Base-by-base conservation (phyloP, 2,329 filamentous ascomycete genomes). In the Aspergillus eucalypticola region DNA sequence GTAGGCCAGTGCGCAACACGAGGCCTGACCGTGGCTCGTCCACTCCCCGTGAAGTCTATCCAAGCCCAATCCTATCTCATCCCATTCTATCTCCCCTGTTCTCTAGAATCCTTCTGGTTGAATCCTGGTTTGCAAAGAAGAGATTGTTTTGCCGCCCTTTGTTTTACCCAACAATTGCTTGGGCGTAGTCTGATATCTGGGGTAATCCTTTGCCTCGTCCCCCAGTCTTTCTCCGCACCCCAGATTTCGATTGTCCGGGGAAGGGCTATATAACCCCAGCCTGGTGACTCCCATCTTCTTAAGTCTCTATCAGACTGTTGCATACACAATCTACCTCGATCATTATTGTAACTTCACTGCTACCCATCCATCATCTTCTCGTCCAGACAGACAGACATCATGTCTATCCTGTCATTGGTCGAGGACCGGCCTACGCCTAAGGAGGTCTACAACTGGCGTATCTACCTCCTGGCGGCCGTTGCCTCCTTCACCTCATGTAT, bases 361-460 rank as follows among this genome's bases (percentile, higher is more conserved):
- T 8, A 17, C 39, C n/a, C 50, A 32, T 48, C 23, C 38, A 15
- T 35, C 38, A 2, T 13, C 21, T 7, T 23, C 19, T 13, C 41
- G 32, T 35, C 32, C 11, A 46, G 8, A 39, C 8, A 39, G 17
- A 50, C 35, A 23, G 13, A 57, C 67, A 72, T 27, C 54, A 79
- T 79, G 77, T 73, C 71, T 57, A 71, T 78, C 63, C 73, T 79
- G 8, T 68, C 70, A 27, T 62, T 78, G 51, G 71, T 78, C 62
- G 77, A 79, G 67, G 77, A 79, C 61, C 68, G 84, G 65, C 84
- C 83, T 15, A 86, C 83, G 61, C 84, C 84, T 21, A 81, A 79
- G 69, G 77, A 76, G 56, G 83, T 86, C 58, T 86, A 86, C 79
- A 86, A 86, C 72, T 86, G 84, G 83, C 76, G 81, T 42, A 80